A percentile compares a stretch with the other conserved stretches of the same genome.
phyloP scores from a whole-genome alignment of 768 basidiomycete genomes.

The Polyporus arcularius region DNA sequence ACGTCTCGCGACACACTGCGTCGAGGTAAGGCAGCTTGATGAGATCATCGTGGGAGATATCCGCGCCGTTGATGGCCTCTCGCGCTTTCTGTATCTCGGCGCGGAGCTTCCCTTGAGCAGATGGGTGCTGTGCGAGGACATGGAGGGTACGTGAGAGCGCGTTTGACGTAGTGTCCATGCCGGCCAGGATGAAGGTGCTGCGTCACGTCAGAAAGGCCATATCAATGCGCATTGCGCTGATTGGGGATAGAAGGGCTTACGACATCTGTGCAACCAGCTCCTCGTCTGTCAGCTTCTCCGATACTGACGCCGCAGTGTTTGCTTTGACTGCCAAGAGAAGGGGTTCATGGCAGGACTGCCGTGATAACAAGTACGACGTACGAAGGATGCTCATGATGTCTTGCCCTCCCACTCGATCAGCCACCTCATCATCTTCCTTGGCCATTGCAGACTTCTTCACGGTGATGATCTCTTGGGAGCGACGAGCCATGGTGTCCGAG shows the following conservation, averaged over 20 bases:
- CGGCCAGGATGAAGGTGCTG: conserved; percentile 27
- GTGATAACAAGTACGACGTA: conserved; percentile 23
- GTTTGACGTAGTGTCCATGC: conserved; percentile 29
- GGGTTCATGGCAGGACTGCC: not conserved
- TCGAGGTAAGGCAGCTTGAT: conserved; percentile 60
- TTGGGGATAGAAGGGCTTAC: conserved; percentile 4
- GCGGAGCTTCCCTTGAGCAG: conserved; percentile 36
- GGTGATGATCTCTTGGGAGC: conserved; percentile 38
- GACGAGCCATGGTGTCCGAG: conserved; percentile 37
- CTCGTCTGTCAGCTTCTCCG: conserved; percentile 13
- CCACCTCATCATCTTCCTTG: conserved; percentile 36
- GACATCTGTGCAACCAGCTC: conserved; percentile 20
- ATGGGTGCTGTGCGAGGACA: conserved; percentile 28
- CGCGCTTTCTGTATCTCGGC: conserved; percentile 19
- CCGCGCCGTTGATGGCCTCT: conserved; percentile 14
- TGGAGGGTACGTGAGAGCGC: conserved; percentile 22
- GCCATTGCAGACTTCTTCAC: conserved; percentile 38
- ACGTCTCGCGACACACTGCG: conserved; percentile 56
- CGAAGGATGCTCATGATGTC: conserved; percentile 50
- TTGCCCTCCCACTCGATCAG: conserved; percentile 37
- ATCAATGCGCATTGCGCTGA: no score
- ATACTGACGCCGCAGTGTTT: conserved; percentile 8
- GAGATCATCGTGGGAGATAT: conserved; percentile 28
- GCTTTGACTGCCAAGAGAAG: conserved; percentile 19
- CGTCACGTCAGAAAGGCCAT: not conserved